Evolutionary conservation across 2,329 filamentous ascomycete genomes (phyloP), one percentile per base, ranked within the genome.

Genomic region (Paraphaeosphaeria minitans): DNA sequence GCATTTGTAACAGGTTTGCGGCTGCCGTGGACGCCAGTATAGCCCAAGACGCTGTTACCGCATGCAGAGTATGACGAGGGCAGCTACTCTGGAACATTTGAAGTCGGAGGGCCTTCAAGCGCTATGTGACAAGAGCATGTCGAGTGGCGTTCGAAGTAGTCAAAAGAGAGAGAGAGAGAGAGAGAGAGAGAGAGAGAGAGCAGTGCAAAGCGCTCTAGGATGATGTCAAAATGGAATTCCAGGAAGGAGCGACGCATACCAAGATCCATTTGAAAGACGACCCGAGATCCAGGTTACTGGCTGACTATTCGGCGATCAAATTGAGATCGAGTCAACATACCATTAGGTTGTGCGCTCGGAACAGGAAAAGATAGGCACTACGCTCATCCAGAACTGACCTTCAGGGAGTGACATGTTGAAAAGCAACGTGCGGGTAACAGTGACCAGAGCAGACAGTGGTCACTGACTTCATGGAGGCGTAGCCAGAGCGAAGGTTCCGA

Each of bases 281-380:
- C 27, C 53, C 53, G 22, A 42, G 33, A n/a, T 42, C 53, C 43
- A 42, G 53, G 53, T 33, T 45, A 22, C 22, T 24, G 53, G 53
- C 10, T 48, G 39, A 31, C 45, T 22, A 22, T 16, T 27, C 53
- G 16, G 22, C 43, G 31, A 49, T n/a, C 42, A 4, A 35, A 49
- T 31, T 42, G 14, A 35, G 29, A 35, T 39, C n/a, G 35, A n/a
- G 10, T 2, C 27, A 16, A 41, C 16, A 8, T 9, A 4, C 22
- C 12, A 19, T 45, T 19, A 37, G 27, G 39, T 39, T 22, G 29
- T 24, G 9, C 4, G 24, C 24, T 33, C 47, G 12, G 31, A 45
- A n/a, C n/a, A 45, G 51, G 39, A 35, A 53, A 33, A 35, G 27
- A 53, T 51, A 24, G 27, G 39, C 42, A 14, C 39, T n/a, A 27